Percentiles rank a stretch among this genome's conserved stretches.
Conservation (phyloP, 2,329 filamentous ascomycete genomes). For the Xylaria sp. region DNA sequence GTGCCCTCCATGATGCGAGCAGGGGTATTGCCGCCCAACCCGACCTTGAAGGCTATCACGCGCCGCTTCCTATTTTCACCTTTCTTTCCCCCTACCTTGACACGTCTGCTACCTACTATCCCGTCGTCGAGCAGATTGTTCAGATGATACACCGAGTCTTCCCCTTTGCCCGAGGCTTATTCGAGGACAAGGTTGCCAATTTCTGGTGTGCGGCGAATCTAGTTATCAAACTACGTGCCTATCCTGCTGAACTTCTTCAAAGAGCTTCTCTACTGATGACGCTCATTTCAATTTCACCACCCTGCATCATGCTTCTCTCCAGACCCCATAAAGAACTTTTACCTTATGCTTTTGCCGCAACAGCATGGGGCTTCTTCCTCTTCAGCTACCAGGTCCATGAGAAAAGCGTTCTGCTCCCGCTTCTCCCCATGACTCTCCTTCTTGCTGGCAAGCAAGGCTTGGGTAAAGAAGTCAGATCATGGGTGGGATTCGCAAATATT, state of each 20-base stretch:
- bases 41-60: slow-evolving; percentile 67
- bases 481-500: slow-evolving; percentile 96
- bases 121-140: slow-evolving; percentile 78
- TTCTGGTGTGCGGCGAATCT: slow-evolving; percentile 96
- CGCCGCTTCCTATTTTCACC: slow-evolving; percentile 70
- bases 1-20: slow-evolving; percentile 74
- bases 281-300: slow-evolving; percentile 77
- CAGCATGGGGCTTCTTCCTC: slow-evolving; percentile 96
- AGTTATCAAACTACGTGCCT: slow-evolving; percentile 84
- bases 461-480: slow-evolving; percentile 78
- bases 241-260: slow-evolving; percentile 77
- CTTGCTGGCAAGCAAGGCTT: slow-evolving; percentile 82
- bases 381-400: slow-evolving; percentile 99
- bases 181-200: slow-evolving; percentile 99
- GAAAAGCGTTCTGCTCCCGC: slow-evolving; percentile 91
- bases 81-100: slow-evolving; percentile 69
- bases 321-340: slow-evolving; percentile 80
- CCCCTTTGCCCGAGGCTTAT: slow-evolving; percentile 92
- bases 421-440: slow-evolving; percentile 92
- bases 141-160: slow-evolving; percentile 95
- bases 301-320: slow-evolving; percentile 82
- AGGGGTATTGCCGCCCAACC: slow-evolving; percentile 69
- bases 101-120: slow-evolving; percentile 75
- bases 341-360: slow-evolving; percentile 81
- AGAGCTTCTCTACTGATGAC: slow-evolving; percentile 79